These are phyloP conservation scores for Daldinia concentrica DNA, from an alignment of 495 filamentous ascomycete species.

Conservation along the genomic window DNA sequence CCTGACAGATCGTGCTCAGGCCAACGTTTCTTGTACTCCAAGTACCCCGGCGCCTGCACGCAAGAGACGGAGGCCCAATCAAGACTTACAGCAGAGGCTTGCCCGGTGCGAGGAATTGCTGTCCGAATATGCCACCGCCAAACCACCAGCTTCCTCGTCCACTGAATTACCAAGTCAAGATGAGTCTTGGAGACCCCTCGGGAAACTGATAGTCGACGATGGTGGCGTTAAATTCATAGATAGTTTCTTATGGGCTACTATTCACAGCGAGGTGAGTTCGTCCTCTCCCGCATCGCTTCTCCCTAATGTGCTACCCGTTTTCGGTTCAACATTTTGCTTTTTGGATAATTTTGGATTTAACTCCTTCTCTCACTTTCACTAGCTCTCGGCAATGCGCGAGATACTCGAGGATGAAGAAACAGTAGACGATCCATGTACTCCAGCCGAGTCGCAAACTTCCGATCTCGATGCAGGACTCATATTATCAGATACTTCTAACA, in stretches of 20 bases:
- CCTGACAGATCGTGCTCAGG: constrained; percentile 39
- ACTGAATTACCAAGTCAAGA: constrained; percentile 36
- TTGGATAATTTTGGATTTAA: constrained; percentile 16
- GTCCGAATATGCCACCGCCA: constrained; percentile 55
- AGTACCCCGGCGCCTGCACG: constrained; percentile 59
- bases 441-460: constrained; percentile 42
- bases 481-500: constrained; percentile 43
- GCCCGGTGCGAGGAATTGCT: constrained; percentile 60
- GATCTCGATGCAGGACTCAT: constrained; percentile 55
- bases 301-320: neutral
- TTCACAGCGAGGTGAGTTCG: constrained; percentile 56
- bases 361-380: constrained; percentile 14
- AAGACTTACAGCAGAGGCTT: constrained; percentile 59
- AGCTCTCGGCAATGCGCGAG: constrained; percentile 59
- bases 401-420: constrained; percentile 56
- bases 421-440: constrained; percentile 43
- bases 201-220: constrained; percentile 57
- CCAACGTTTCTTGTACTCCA: constrained; percentile 57
- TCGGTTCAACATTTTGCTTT: neutral
- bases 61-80: constrained; percentile 58
- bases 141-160: constrained; percentile 42
- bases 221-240: constrained; percentile 58
- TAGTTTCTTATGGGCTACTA: constrained; percentile 51
- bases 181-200: constrained; percentile 50
- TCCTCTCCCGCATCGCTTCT: neutral